A percentile compares a stretch with the other conserved stretches of the same genome.
Conservation (phyloP, 2,329 filamentous ascomycete genomes). For the Tolypocladium guangdongense region DNA sequence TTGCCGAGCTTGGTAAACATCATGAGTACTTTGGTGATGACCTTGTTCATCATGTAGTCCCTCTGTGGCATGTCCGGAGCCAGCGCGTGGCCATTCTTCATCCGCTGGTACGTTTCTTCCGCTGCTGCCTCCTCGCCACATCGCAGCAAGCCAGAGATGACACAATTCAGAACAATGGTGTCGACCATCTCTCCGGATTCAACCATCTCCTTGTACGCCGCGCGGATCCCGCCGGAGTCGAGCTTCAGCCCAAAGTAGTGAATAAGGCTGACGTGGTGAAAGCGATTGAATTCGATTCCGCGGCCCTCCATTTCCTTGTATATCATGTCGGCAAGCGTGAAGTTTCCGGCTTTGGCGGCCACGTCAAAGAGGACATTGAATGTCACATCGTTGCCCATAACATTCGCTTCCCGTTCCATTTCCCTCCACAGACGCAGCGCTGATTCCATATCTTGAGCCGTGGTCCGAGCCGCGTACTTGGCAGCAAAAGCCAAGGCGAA, state of each 20-base stretch:
- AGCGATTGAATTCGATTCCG: slow-evolving; percentile 59
- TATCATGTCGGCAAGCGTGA: slow-evolving; percentile 71
- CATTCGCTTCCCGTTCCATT: slow-evolving; percentile 66
- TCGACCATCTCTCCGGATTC: slow-evolving; percentile 79
- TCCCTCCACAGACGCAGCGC: slow-evolving; percentile 74
- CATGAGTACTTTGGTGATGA: slow-evolving; percentile 44
- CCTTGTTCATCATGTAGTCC: slow-evolving; percentile 35
- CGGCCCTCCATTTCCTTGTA: slow-evolving; percentile 69
- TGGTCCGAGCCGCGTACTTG: slow-evolving; percentile 51
- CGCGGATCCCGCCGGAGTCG: slow-evolving; percentile 63
- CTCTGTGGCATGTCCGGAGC: slow-evolving; percentile 28
- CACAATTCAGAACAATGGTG: slow-evolving; percentile 73
- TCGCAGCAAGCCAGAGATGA: slow-evolving; percentile 68
- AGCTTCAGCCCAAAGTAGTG: slow-evolving; percentile 69
- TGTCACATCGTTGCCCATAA: slow-evolving; percentile 63
- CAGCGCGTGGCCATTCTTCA: slow-evolving; percentile 54
- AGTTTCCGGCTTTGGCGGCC: slow-evolving; percentile 77
- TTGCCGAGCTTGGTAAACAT: slow-evolving; percentile 46
- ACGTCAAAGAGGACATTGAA: slow-evolving; percentile 91
- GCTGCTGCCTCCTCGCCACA: slow-evolving; percentile 68
- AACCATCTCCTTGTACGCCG: slow-evolving; percentile 75
- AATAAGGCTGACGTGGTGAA: slow-evolving; percentile 72
- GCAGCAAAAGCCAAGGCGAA: slow-evolving; percentile 70
- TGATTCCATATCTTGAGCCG: slow-evolving; percentile 46
- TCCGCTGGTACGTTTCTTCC: slow-evolving; percentile 69